Base-by-base conservation (phyloP, 805 yeast genomes). In the Starmerella cellae region DNA sequence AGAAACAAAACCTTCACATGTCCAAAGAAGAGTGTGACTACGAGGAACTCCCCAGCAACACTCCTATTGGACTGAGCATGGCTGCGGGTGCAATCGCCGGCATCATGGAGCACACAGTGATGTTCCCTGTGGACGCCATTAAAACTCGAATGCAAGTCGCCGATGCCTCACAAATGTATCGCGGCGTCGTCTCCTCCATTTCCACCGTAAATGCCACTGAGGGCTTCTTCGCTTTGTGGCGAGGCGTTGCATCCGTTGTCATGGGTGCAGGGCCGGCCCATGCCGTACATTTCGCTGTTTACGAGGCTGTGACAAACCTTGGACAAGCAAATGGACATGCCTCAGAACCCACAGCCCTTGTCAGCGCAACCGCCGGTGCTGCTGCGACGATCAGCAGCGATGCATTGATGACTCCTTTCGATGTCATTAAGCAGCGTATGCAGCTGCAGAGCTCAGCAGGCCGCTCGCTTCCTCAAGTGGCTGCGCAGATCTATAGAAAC, bases 221-320 rank as follows among this genome's bases (percentile, higher is more conserved):
- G 60, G 98, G 98, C 2, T 80, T 88, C 5, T 57, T 73, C 40
- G 82, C 94, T 1, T 70, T 91, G 23, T 88, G 96, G 94, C 71
- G 94, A 57, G 98, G 98, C 42, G 82, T 88, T 16, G 77, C 84
- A 20, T 81, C 95, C 1, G 94, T 91, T 46, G 77, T 85, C 2
- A 58, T 88, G 47, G 98, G 98, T 30, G 96, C 98, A n/a, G 98
- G 98, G 5, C 98, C 98, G 2, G 96, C 97, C 3, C 98, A 88
- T 64, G 97, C 97, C 3, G 80, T 91, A 5, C 88, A 91, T 63
- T 88, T 85, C 60, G 77, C 87, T n/a, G 93, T 91, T 3, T 91
- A 85, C 61, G 98, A 88, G 62, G 70, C 76, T 39, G 70, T 85
- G 37, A 80, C 81, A 57, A 74, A 79, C 6, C 58, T 68, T 11